A percentile compares a stretch with the other conserved stretches of the same genome.
These are phyloP conservation scores for Wickerhamiella domercqiae DNA, from an alignment of 805 yeast species.

Conservation along the genomic window DNA sequence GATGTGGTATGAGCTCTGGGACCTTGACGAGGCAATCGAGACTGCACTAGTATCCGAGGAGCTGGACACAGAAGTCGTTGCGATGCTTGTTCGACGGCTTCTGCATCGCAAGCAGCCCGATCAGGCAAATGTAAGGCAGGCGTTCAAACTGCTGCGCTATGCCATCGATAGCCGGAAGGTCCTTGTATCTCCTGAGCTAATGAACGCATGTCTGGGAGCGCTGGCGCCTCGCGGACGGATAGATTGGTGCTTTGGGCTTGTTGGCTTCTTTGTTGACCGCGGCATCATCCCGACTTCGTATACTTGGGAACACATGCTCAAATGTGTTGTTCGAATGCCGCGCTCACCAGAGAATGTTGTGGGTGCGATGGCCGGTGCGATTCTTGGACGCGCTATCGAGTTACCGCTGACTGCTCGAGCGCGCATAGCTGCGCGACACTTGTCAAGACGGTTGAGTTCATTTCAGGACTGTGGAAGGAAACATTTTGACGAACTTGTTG, in stretches of 20 bases:
- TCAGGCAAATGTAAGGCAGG: slow-evolving; percentile 1
- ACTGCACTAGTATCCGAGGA: not conserved
- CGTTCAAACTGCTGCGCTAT: not conserved
- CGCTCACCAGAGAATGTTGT: too few relatives aligned
- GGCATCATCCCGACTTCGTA: slow-evolving; percentile 5
- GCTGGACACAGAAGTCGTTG: slow-evolving; percentile 5
- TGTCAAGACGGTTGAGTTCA: not conserved
- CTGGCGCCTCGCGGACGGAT: slow-evolving; percentile 9
- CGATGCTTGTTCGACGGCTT: slow-evolving; percentile 3
- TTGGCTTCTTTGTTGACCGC: slow-evolving; percentile 6
- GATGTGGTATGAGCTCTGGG: slow-evolving; percentile 4
- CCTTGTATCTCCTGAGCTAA: slow-evolving; percentile 3
- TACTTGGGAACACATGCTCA: slow-evolving; percentile 10
- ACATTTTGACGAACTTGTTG: slow-evolving; percentile 3
- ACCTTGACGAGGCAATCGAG: not conserved
- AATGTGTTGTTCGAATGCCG: slow-evolving; percentile 5
- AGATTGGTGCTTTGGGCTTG: slow-evolving; percentile 14
- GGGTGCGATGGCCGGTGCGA: slow-evolving; percentile 8
- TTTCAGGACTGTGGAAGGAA: slow-evolving; percentile 7
- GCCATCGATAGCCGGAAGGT: slow-evolving; percentile 2
- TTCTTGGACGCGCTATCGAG: slow-evolving; percentile 9
- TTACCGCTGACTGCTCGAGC: slow-evolving; percentile 8
- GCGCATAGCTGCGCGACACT: slow-evolving; percentile 7
- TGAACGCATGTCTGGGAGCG: slow-evolving; percentile 8
- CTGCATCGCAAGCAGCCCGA: slow-evolving; percentile 1